These are phyloP conservation scores for Xylariaceae sp. DNA, from an alignment of 2,329 filamentous ascomycete genomes.

Conservation along the genomic window DNA sequence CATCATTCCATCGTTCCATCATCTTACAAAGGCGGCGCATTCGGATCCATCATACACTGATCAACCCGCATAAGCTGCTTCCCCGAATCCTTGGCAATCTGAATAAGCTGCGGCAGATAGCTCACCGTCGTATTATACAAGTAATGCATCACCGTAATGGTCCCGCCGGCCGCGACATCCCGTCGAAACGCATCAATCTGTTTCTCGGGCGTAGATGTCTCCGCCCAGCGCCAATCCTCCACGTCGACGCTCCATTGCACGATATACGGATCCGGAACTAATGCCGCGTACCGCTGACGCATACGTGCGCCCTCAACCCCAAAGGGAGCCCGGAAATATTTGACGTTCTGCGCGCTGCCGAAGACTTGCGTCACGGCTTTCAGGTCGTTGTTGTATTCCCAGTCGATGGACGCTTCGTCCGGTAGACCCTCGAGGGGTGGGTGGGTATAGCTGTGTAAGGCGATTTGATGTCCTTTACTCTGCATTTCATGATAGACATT, in stretches of 20 bases:
- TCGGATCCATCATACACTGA: slow-evolving; percentile 59
- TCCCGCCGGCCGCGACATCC: slow-evolving; percentile 56
- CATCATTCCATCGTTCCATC: neutral
- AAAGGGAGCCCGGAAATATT: slow-evolving; percentile 65
- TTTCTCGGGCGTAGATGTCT: slow-evolving; percentile 56
- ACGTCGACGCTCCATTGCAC: slow-evolving; percentile 66
- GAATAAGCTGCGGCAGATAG: slow-evolving; percentile 60
- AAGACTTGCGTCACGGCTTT: slow-evolving; percentile 40
- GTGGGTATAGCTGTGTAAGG: slow-evolving; percentile 63
- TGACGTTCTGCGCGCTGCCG: slow-evolving; percentile 27
- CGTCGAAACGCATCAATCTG: slow-evolving; percentile 61
- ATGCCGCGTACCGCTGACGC: slow-evolving; percentile 54
- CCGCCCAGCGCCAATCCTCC: slow-evolving; percentile 65
- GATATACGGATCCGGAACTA: slow-evolving; percentile 49
- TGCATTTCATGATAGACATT: slow-evolving; percentile 60
- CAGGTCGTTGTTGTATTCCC: slow-evolving; percentile 56
- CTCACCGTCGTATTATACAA: slow-evolving; percentile 57
- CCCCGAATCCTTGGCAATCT: slow-evolving; percentile 56
- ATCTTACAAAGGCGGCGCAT: slow-evolving; percentile 41
- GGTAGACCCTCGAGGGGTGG: slow-evolving; percentile 58
- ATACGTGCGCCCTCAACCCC: slow-evolving; percentile 63
- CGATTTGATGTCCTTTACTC: slow-evolving; percentile 59
- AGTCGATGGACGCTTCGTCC: slow-evolving; percentile 49
- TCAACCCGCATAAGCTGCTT: slow-evolving; percentile 62
- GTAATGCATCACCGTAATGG: slow-evolving; percentile 65